Evolutionary conservation across 768 basidiomycete genomes (phyloP).

Genomic region (Daedalea quercina): DNA sequence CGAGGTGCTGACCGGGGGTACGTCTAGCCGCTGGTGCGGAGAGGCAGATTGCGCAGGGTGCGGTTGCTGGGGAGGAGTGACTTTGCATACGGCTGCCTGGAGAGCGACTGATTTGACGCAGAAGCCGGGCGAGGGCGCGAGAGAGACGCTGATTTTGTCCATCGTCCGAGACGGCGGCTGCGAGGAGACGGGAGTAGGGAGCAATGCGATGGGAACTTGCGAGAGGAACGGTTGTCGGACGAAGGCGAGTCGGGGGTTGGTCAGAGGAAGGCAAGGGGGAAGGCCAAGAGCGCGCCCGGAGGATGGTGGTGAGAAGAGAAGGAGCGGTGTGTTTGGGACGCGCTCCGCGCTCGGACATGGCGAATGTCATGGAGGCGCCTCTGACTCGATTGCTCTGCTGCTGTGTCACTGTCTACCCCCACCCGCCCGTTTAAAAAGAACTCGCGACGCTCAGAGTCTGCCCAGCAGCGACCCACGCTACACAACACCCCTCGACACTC

Average conservation of each 20-base stretch:
- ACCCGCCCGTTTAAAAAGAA: neutral
- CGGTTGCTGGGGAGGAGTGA: constrained; percentile 2
- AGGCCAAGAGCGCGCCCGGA: too few relatives aligned
- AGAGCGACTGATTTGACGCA: constrained; percentile 56
- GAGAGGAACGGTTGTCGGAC: too few relatives aligned
- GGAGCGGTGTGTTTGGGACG: too few relatives aligned
- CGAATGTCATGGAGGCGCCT: too few relatives aligned
- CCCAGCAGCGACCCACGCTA: constrained; percentile 13
- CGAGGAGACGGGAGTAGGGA: constrained; percentile 4
- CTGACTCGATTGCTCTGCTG: neutral
- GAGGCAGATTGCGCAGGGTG: neutral
- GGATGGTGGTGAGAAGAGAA: neutral
- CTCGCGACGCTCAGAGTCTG: constrained; percentile 17
- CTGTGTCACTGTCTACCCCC: neutral
- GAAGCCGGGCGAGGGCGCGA: constrained; percentile 62
- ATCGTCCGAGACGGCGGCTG: neutral
- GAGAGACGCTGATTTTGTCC: constrained; percentile 23
- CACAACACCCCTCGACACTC: constrained; percentile 19
- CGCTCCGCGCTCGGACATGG: neutral
- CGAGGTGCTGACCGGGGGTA: constrained; percentile 14
- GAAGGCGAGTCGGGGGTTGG: too few relatives aligned
- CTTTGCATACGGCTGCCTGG: constrained; percentile 31
- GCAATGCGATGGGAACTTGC: neutral
- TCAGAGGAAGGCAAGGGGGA: too few relatives aligned
- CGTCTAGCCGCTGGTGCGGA: neutral